A percentile compares a stretch with the other conserved stretches of the same genome.
Evolutionary conservation across 129 eudicot genomes (phyloP).

Genomic region (Pseudognaphalium luteoalbum): DNA sequence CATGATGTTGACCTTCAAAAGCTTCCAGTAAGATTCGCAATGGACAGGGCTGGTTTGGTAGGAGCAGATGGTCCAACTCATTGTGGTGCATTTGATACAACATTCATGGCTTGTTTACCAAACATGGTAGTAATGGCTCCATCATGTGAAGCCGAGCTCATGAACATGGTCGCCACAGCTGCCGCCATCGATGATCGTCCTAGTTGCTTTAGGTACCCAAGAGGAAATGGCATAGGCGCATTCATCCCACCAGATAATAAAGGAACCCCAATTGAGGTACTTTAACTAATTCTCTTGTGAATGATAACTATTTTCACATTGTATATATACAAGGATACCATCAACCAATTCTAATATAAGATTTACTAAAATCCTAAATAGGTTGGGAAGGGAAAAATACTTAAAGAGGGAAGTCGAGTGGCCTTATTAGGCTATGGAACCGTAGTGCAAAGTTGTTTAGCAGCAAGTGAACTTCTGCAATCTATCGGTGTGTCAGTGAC

Average conservation of each 20-base stretch:
- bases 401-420: conserved; percentile 59
- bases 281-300: conserved; percentile 10
- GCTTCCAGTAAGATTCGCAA: conserved; percentile 58
- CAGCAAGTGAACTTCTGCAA: conserved; percentile 43
- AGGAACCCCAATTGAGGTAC: conserved; percentile 60
- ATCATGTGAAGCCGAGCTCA: conserved; percentile 58
- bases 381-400: conserved; percentile 61
- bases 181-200: conserved; percentile 67
- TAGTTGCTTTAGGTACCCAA: conserved; percentile 67
- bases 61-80: conserved; percentile 80
- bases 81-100: conserved; percentile 67
- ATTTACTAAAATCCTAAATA: conserved; percentile 5
- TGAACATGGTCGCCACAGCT: conserved; percentile 72
- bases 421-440: conserved; percentile 68
- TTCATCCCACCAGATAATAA: conserved; percentile 49
- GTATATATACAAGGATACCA: not conserved
- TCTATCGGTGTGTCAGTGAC: conserved; percentile 34
- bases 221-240: conserved; percentile 67
- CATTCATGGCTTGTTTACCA: conserved; percentile 77
- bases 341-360: not conserved
- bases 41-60: conserved; percentile 71
- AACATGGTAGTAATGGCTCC: conserved; percentile 85
- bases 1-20: conserved; percentile 81
- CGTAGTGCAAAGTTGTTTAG: conserved; percentile 56
- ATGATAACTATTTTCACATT: not conserved